Conservation (phyloP, 2,329 filamentous ascomycete species). For the Sclerotinia trifoliorum region DNA sequence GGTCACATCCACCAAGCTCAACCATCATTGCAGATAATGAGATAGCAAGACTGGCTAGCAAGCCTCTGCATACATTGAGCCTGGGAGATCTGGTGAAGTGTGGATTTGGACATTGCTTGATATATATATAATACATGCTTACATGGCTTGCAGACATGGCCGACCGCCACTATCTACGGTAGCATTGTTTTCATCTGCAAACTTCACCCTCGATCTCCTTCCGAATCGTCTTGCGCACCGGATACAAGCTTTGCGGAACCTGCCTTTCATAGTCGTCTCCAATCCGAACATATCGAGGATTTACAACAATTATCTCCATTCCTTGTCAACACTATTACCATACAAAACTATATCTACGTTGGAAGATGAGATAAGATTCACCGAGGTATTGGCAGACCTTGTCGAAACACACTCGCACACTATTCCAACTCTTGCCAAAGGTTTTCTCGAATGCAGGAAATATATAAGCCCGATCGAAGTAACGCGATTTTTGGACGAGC, state of each 20-base stretch:
- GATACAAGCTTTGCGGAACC: conserved; percentile 86
- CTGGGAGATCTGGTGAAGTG: conserved; percentile 88
- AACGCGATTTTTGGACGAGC: conserved; percentile 89
- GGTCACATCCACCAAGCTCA: conserved; percentile 47
- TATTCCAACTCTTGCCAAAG: conserved; percentile 85
- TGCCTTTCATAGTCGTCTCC: conserved; percentile 97
- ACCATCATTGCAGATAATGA: conserved; percentile 67
- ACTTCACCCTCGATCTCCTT: conserved; percentile 90
- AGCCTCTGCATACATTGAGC: conserved; percentile 76
- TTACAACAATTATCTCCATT: conserved; percentile 95
- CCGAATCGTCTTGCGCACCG: conserved; percentile 90
- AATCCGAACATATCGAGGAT: conserved; percentile 93
- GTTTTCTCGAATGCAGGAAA: conserved; percentile 88
- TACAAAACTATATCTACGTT: conserved; percentile 70
- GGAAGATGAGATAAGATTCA: conserved; percentile 88
- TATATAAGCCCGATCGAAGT: conserved; percentile 83
- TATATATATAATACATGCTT: background rate
- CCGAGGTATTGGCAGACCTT: conserved; percentile 89
- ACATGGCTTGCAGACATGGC: conserved; percentile 56
- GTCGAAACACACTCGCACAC: conserved; percentile 93
- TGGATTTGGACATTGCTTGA: conserved; percentile 27
- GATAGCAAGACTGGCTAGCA: conserved; percentile 73
- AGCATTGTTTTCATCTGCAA: conserved; percentile 83
- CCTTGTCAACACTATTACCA: conserved; percentile 83
- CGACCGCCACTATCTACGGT: conserved; percentile 78